Conservation (phyloP, 2,329 filamentous ascomycete genomes). For the Ophiobolus disseminans region DNA sequence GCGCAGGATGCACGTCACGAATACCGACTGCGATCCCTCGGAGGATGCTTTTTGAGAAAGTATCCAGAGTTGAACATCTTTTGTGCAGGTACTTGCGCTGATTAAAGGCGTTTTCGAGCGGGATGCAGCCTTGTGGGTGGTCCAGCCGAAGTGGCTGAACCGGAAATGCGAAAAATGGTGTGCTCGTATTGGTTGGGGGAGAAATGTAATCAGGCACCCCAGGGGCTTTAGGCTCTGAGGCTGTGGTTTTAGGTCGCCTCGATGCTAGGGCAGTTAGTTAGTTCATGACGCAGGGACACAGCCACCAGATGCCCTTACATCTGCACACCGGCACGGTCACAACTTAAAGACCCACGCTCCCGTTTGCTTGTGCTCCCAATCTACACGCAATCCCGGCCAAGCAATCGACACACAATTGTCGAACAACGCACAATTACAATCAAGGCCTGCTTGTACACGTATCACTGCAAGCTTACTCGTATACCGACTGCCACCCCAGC, state of each 20-base stretch:
- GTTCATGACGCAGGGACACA: slow-evolving; percentile 25
- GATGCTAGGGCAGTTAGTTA: neutral
- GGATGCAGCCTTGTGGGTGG: neutral
- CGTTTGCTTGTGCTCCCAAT: neutral
- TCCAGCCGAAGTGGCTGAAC: neutral
- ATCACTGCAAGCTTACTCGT: neutral
- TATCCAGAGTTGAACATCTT: neutral
- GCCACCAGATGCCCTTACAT: too few relatives aligned
- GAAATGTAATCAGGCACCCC: too few relatives aligned
- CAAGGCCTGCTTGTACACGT: neutral
- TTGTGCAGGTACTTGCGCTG: slow-evolving; percentile 2
- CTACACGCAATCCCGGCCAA: slow-evolving; percentile 1
- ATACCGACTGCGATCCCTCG: neutral
- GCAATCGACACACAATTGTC: slow-evolving; percentile 11
- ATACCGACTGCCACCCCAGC: neutral
- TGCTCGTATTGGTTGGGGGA: neutral
- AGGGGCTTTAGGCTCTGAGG: slow-evolving; percentile 1
- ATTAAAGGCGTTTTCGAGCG: slow-evolving; percentile 10
- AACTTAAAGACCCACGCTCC: slow-evolving; percentile 4
- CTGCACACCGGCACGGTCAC: too few relatives aligned
- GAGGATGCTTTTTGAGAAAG: neutral
- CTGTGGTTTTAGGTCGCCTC: slow-evolving; percentile 1
- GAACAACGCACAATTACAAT: slow-evolving; percentile 3
- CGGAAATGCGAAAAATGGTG: slow-evolving; percentile 1
- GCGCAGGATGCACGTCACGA: slow-evolving; percentile 13